Evolutionary conservation across 768 basidiomycete genomes (phyloP).

Genomic region (Pulveroboletus sp.): DNA sequence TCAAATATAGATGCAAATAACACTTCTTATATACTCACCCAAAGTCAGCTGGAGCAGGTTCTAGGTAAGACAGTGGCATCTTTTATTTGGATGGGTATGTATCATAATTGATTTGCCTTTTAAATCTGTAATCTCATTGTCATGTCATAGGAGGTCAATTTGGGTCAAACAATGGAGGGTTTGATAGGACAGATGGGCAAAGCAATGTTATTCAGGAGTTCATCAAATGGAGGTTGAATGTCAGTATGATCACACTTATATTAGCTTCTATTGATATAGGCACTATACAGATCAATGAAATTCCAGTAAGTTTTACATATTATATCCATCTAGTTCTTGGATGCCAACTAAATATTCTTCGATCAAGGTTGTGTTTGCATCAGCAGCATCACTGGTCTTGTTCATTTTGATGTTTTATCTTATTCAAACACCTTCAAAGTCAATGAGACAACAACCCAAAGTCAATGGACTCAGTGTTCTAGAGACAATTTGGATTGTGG

Average conservation of each 20-base stretch:
- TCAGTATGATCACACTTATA: not conserved
- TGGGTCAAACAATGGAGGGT: constrained; percentile 5
- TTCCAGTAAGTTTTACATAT: constrained; percentile 8
- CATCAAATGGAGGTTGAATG: constrained; percentile 13
- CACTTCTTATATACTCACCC: not conserved
- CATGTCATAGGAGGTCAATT: constrained; percentile 5
- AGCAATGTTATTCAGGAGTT: constrained; percentile 7
- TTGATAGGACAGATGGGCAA: not conserved
- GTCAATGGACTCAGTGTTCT: constrained; percentile 11
- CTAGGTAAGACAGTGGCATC: constrained; percentile 4
- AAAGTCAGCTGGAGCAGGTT: not conserved
- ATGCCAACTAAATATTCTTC: not conserved
- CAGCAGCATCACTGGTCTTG: constrained; percentile 4
- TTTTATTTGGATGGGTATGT: constrained; percentile 11
- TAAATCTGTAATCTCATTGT: not conserved
- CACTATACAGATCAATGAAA: constrained; percentile 7
- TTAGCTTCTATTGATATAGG: not conserved
- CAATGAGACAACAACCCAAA: not conserved
- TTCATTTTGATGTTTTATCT: not conserved
- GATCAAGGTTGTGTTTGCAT: constrained; percentile 4
- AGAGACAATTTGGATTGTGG: constrained; percentile 11
- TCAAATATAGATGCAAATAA: not conserved
- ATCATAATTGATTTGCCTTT: too few relatives aligned
- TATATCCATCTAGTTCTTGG: not conserved
- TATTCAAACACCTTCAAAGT: not conserved